Conservation (phyloP, 768 basidiomycete species). For the Suillus bovinus region DNA sequence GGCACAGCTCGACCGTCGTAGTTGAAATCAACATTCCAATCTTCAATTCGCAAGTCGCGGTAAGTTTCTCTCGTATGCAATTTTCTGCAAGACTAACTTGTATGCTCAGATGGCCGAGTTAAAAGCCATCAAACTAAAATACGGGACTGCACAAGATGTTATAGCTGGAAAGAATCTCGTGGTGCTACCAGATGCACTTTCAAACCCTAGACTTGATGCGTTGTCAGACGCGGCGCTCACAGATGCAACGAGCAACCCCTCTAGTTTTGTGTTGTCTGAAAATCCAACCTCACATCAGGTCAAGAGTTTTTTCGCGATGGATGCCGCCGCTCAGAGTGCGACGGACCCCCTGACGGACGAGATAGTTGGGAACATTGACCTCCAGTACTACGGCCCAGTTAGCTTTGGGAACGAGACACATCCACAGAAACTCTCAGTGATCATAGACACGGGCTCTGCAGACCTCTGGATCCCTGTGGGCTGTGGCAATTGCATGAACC, state of each 20-base stretch:
- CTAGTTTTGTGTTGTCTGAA: neutral
- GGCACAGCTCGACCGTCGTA: neutral
- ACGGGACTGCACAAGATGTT: neutral
- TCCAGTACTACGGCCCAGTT: conserved; percentile 47
- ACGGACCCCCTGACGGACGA: conserved; percentile 38
- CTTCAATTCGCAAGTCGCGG: neutral
- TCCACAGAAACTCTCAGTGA: conserved; percentile 49
- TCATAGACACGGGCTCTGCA: conserved; percentile 70
- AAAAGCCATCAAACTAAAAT: neutral
- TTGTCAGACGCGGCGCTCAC: neutral
- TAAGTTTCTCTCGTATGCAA: neutral
- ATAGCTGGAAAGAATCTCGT: neutral
- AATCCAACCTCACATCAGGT: neutral
- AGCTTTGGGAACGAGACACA: conserved; percentile 50
- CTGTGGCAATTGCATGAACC: conserved; percentile 40
- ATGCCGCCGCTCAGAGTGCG: conserved; percentile 5
- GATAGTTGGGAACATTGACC: conserved; percentile 39
- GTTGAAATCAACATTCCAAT: neutral
- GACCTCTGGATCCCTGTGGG: conserved; percentile 58
- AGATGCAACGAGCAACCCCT: neutral
- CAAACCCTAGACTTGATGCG: neutral
- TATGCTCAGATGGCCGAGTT: neutral
- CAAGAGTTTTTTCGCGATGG: neutral
- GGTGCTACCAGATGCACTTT: neutral
- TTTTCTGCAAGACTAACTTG: neutral